Percentiles rank a stretch among this genome's conserved stretches.
Conservation (phyloP, 257 asterid species). For the Asclepias syriaca region DNA sequence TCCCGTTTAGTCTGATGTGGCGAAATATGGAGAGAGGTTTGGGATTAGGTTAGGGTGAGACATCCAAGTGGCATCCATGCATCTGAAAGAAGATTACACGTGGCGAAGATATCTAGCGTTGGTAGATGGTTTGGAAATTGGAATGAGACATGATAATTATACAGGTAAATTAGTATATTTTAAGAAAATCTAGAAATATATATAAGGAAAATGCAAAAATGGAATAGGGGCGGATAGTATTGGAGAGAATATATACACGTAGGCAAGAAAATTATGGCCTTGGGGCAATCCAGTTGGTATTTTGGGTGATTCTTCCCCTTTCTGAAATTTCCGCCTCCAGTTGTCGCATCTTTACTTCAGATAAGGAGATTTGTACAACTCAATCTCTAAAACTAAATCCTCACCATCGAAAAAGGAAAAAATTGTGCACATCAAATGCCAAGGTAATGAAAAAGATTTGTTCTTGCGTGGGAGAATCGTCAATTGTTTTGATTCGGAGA, state of each 20-base stretch:
- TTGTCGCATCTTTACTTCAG: not conserved
- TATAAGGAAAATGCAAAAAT: too few relatives aligned
- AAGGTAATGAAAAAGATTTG: not conserved
- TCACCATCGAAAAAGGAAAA: not conserved
- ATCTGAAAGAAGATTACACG: constrained; percentile 1
- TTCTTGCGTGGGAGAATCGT: not conserved
- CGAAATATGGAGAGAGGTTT: not conserved
- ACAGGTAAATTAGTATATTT: too few relatives aligned
- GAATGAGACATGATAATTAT: too few relatives aligned
- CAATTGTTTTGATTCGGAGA: not conserved
- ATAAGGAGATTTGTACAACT: constrained; percentile 10
- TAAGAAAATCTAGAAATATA: too few relatives aligned
- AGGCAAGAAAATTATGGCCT: constrained; percentile 8
- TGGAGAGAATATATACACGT: constrained; percentile 23
- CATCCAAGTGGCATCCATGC: constrained; percentile 36
- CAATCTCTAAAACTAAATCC: not conserved
- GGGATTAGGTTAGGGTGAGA: not conserved
- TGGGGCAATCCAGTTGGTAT: constrained; percentile 16
- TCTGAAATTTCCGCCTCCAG: constrained; percentile 20
- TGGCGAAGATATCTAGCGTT: constrained; percentile 16
- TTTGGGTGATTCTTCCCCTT: not conserved
- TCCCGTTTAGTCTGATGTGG: not conserved
- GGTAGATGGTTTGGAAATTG: constrained; percentile 8
- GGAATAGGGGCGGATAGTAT: not conserved
- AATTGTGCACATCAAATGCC: not conserved